Base-by-base conservation (phyloP, 2,329 filamentous ascomycete genomes). In the Diaporthe sp. region DNA sequence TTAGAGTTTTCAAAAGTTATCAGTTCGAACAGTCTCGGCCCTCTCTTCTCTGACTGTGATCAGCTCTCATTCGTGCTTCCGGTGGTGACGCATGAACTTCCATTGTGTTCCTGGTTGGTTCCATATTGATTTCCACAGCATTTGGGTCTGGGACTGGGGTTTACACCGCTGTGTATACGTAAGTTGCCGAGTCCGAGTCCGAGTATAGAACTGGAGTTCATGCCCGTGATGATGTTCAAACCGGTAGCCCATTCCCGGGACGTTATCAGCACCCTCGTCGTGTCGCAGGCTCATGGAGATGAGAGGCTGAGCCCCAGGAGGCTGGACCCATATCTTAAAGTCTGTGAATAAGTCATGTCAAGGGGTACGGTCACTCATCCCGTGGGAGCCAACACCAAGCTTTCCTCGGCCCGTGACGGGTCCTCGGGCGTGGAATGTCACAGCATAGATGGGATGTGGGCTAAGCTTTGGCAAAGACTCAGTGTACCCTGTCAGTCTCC, bases 361-460 rank as follows among this genome's bases (percentile, higher is more conserved):
- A 10, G n/a, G 34, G n/a, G 13, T 9, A 44, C 4, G 5, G 37
- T 44, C 39, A 44, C 44, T n/a, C 19, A 25, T 9, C 31, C 31
- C 12, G 37, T n/a, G 22, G 46, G 31, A 34, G 25, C 31, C 31
- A 25, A 12, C 28, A 37, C 31, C 42, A 67, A 67, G 62, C 44
- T 67, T 67, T 65, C 51, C 19, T 67, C 62, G 44, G 62, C 4
- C 62, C 62, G 44, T 46, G 22, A 67, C 19, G 31, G 62, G 44
- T 51, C 22, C 44, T 51, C 44, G 22, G 44, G 44, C 62, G 22
- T 67, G 25, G 1, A 39, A 28, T 51, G 28, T 67, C 8, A 44
- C 62, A 51, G 28, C 44, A 34, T 51, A 22, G 44, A 25, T 37
- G 28, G 25, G 31, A 46, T 51, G 61, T 67, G 44, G 62, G 62